phyloP scores from a whole-genome alignment of 345 rosid genomes.

The Lagerstroemia speciosa region DNA sequence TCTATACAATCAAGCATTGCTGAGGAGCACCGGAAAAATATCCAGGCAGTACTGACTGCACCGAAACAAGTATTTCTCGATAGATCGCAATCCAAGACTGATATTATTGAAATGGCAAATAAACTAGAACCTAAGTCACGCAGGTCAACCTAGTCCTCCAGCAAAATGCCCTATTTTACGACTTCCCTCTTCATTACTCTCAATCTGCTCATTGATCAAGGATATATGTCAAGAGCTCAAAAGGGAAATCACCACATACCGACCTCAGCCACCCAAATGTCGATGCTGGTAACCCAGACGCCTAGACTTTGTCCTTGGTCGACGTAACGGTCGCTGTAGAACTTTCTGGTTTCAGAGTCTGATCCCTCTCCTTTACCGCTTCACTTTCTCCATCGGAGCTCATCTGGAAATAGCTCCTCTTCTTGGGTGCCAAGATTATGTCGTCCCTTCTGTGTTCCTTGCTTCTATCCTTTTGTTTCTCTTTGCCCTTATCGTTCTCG shows the following conservation, averaged over 20 bases:
- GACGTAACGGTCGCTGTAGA: neutral
- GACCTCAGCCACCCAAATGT: neutral
- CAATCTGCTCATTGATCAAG: neutral
- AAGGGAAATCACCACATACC: neutral
- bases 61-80: neutral
- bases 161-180: neutral
- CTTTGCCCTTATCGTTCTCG: constrained; percentile 19
- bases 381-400: neutral
- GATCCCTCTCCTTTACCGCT: neutral
- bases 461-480: constrained; percentile 4
- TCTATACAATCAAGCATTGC: too few relatives aligned
- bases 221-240: neutral
- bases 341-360: constrained; percentile 1
- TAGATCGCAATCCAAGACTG: too few relatives aligned
- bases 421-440: neutral
- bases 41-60: neutral
- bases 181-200: neutral
- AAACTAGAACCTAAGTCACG: neutral
- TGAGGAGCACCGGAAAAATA: neutral
- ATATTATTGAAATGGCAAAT: neutral
- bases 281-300: neutral
- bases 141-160: neutral
- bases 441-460: neutral
- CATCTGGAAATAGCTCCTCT: constrained; percentile 2
- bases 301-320: neutral